Base-by-base conservation (phyloP, 768 basidiomycete species). In the Russula sp. region DNA sequence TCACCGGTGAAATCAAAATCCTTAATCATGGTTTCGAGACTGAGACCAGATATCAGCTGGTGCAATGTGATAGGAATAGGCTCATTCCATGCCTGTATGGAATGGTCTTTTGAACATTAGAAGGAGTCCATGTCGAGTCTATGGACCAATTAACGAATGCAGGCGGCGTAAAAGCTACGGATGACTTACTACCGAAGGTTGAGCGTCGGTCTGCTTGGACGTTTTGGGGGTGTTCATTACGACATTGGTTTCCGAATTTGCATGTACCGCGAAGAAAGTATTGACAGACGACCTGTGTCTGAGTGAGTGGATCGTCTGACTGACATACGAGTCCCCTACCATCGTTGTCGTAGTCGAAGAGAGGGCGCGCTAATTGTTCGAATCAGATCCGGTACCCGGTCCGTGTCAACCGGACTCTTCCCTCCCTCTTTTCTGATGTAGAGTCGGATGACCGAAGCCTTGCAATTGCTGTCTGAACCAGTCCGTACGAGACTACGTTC, bases 401-500 rank as follows among this genome's bases (percentile, higher is more conserved):
- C 35, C 50, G 3, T 36, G 2, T 20, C 50, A 36, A n/a, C 16
- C 18, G 18, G 48, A 1, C 8, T 3, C 9, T 2, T n/a, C 45
- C 11, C 5, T 29, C 14, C 39, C 29, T 11, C 46, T 13, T 18
- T 18, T 56, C 20, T 20, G 34, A 51, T 51, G 32, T 43, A 59
- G 51, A 20, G 35, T n/a, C 39, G 11, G 53, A 61, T 62, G 61
- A 47, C 50, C 22, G 29, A 54, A 34, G 14, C 22, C 32, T 32
- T 66, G 34, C 35, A 59, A 39, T 11, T 45, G 8, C 82, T 96
- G 36, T 78, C 87, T 48, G 71, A 69, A 18, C 74, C 77, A n/a
- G 90, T 90, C 7, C 85, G 83, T 48, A 77, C 83, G 22, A 84
- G 78, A 67, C 77, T 98, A 48, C 85, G 95, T 46, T 94, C 93